These are phyloP conservation scores for Aphanomyces astaci DNA, from an alignment of 352 stramenopile species.

Conservation along the genomic window DNA sequence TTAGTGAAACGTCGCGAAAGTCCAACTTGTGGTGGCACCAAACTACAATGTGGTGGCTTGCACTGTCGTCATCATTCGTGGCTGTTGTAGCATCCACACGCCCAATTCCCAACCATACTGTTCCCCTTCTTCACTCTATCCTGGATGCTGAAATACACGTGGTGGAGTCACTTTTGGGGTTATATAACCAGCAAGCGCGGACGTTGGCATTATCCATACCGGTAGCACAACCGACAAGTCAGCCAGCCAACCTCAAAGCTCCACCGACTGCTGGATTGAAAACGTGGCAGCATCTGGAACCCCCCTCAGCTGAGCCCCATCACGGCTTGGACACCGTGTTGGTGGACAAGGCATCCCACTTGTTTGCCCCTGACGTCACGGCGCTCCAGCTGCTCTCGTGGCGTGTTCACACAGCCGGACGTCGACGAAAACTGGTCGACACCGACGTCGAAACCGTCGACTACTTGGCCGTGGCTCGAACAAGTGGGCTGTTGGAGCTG, in stretches of 20 bases:
- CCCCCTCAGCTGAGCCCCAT: neutral
- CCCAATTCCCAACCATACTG: no score
- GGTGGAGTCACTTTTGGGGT: neutral
- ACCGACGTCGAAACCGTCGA: conserved; percentile 1
- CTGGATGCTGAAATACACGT: neutral
- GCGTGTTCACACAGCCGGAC: neutral
- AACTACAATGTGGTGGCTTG: no score
- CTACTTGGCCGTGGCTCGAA: neutral
- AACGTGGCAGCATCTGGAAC: neutral
- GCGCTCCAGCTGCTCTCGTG: neutral
- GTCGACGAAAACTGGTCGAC: neutral
- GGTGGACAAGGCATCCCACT: neutral
- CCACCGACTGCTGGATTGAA: neutral
- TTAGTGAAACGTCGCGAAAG: no score
- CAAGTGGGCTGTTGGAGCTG: neutral
- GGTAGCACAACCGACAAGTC: no score
- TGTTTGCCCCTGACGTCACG: neutral
- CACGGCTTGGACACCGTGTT: neutral
- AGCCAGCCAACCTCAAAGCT: neutral
- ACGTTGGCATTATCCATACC: no score
- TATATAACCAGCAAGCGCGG: neutral
- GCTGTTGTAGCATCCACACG: no score
- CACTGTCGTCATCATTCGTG: no score
- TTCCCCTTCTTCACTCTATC: neutral
- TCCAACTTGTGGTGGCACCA: no score